Evolutionary conservation across 202 grass and related monocot genomes (phyloP).

Genomic region (Musa balbisiana): DNA sequence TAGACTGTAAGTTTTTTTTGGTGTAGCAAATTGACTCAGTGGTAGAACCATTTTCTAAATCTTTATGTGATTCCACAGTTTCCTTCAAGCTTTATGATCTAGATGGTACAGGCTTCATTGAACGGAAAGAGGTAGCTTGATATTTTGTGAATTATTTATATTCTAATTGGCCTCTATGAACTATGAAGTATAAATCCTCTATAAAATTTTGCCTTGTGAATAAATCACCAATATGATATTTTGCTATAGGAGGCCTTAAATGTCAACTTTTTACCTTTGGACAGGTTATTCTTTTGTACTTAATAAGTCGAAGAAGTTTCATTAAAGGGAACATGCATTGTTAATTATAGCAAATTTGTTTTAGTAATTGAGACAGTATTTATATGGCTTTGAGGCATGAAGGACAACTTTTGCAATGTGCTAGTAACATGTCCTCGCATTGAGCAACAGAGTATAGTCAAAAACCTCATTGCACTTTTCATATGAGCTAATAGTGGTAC

Average conservation of each 20-base stretch:
- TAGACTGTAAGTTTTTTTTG: constrained; percentile 43
- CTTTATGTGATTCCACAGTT: constrained; percentile 27
- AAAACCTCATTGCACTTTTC: background rate
- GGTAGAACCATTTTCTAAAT: constrained; percentile 3
- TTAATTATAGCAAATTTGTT: background rate
- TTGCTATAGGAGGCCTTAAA: background rate
- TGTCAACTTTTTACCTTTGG: background rate
- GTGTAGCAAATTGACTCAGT: background rate
- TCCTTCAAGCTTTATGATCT: constrained; percentile 63
- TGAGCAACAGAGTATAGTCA: background rate
- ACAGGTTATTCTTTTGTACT: background rate
- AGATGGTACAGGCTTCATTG: constrained; percentile 57
- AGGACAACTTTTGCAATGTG: background rate
- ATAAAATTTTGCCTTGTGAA: background rate
- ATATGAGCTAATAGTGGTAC: background rate
- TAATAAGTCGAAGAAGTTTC: no score
- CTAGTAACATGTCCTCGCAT: background rate
- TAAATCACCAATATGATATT: background rate
- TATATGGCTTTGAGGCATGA: background rate
- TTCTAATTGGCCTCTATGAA: background rate
- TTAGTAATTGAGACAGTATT: background rate
- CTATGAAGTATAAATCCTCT: background rate
- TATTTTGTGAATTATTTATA: background rate
- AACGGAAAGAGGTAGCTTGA: constrained; percentile 42
- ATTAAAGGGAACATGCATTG: no score